Percentiles rank a stretch among this genome's conserved stretches.
Conservation (phyloP, 2,329 filamentous ascomycete species). For the Claviceps capensis region DNA sequence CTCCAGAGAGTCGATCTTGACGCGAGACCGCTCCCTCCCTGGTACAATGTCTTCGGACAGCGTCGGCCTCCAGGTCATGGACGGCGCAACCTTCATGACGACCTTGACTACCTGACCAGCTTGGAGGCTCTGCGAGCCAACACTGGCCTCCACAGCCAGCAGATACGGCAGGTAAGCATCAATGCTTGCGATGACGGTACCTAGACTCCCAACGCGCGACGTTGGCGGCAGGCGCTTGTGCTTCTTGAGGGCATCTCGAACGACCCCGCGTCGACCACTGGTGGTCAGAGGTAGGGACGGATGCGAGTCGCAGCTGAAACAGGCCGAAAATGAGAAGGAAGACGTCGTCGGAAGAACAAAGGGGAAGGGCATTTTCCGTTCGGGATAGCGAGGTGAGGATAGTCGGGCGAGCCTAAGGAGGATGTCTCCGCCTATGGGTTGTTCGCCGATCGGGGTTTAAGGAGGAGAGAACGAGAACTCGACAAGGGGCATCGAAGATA, state of each 20-base stretch:
- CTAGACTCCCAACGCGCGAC: constrained; percentile 57
- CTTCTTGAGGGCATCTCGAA: constrained; percentile 73
- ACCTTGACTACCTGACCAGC: constrained; percentile 52
- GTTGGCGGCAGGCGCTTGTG: constrained; percentile 72
- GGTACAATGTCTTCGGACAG: constrained; percentile 52
- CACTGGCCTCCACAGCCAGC: constrained; percentile 58
- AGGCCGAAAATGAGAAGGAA: constrained; percentile 65
- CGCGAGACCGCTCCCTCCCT: constrained; percentile 49
- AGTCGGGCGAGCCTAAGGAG: neutral
- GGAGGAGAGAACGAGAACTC: neutral
- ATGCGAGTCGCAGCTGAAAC: constrained; percentile 67
- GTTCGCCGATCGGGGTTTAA: neutral
- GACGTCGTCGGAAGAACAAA: constrained; percentile 86
- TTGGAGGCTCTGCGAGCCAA: constrained; percentile 34
- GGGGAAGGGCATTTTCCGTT: constrained; percentile 64
- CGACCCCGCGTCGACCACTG: constrained; percentile 69
- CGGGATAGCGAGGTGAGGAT: neutral
- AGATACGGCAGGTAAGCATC: constrained; percentile 76
- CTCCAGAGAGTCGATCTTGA: constrained; percentile 60
- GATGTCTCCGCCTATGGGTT: neutral
- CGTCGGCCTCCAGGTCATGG: constrained; percentile 75
- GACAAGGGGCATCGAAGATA: neutral
- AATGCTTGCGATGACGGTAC: constrained; percentile 53
- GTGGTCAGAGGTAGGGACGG: constrained; percentile 75
- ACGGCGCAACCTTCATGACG: constrained; percentile 43